Percentiles rank a stretch among this genome's conserved stretches.
Evolutionary conservation across 2,329 filamentous ascomycete species (phyloP).

Genomic region (Fusarium haematococcum): DNA sequence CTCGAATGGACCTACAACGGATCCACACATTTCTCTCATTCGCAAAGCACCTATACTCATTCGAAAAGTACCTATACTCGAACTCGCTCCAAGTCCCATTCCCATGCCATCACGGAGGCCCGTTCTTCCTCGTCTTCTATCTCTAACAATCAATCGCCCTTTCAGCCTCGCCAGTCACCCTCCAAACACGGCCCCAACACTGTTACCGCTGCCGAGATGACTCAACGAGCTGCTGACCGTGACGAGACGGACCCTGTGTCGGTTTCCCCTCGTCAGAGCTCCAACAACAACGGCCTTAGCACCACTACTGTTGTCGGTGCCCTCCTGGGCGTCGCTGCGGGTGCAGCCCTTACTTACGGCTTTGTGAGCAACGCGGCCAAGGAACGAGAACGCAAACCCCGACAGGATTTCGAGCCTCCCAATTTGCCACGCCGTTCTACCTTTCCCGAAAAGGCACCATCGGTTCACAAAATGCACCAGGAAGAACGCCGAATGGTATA

Average conservation of each 20-base stretch:
- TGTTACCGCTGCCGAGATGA: conserved; percentile 39
- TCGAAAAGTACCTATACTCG: conserved; percentile 10
- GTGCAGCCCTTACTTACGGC: conserved; percentile 73
- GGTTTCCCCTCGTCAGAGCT: conserved; percentile 50
- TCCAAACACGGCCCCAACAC: conserved; percentile 36
- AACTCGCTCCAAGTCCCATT: conserved; percentile 40
- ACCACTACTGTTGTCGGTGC: conserved; percentile 78
- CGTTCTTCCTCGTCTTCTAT: conserved; percentile 39
- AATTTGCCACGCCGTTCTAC: conserved; percentile 58
- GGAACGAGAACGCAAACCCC: conserved; percentile 58
- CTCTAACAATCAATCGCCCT: conserved; percentile 32
- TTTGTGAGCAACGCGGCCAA: conserved; percentile 65
- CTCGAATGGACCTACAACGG: conserved; percentile 64
- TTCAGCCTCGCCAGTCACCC: conserved; percentile 33
- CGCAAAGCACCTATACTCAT: background rate
- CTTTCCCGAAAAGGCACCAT: conserved; percentile 57
- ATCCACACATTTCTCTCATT: conserved; percentile 38
- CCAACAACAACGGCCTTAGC: conserved; percentile 57
- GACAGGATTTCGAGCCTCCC: conserved; percentile 56
- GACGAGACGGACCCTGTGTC: conserved; percentile 36
- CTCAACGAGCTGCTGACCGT: conserved; percentile 37
- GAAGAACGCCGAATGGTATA: conserved; percentile 36
- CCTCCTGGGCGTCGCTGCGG: conserved; percentile 82
- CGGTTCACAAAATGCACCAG: conserved; percentile 31
- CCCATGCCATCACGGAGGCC: conserved; percentile 34